phyloP scores from a whole-genome alignment of 768 basidiomycete species.

The Arthromyces matolae region DNA sequence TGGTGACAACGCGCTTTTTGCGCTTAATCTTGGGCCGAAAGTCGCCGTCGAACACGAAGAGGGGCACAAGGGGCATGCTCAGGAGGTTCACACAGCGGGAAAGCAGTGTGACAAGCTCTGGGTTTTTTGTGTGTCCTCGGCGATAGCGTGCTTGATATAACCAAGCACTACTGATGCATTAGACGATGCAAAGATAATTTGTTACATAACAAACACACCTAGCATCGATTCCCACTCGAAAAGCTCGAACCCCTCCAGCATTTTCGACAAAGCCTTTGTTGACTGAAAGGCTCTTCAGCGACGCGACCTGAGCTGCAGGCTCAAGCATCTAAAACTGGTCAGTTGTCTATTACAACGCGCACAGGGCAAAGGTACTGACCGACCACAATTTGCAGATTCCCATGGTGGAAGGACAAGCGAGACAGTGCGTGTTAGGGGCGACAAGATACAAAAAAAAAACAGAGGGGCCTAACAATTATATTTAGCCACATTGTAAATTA shows the following conservation, averaged over 20 bases:
- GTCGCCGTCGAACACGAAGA: slow-evolving; percentile 12
- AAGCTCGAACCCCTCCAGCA: not conserved
- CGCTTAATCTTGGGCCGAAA: slow-evolving; percentile 1
- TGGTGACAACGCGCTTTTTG: not conserved
- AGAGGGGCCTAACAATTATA: too few species aligned
- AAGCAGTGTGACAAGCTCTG: slow-evolving; percentile 10
- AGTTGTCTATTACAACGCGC: too few species aligned
- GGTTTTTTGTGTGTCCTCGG: slow-evolving; percentile 12
- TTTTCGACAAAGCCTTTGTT: slow-evolving; percentile 10
- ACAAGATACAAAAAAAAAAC: too few species aligned
- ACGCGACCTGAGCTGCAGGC: not conserved
- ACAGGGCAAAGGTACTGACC: too few species aligned
- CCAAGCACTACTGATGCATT: slow-evolving; percentile 9
- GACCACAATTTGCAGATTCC: too few species aligned
- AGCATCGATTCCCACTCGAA: slow-evolving; percentile 13
- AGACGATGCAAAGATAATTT: not conserved
- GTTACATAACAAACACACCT: slow-evolving; percentile 6
- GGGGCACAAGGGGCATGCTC: slow-evolving; percentile 2
- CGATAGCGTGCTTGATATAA: slow-evolving; percentile 8
- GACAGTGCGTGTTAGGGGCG: too few species aligned
- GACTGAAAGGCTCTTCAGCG: slow-evolving; percentile 6
- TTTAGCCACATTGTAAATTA: too few species aligned
- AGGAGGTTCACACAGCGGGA: slow-evolving; percentile 7
- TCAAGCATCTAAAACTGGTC: slow-evolving; percentile 1
- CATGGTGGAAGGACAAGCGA: too few species aligned